Evolutionary conservation across 2,329 filamentous ascomycete genomes (phyloP), one percentile per base, ranked within the genome.

Genomic region (Huntiella bhutanensis): DNA sequence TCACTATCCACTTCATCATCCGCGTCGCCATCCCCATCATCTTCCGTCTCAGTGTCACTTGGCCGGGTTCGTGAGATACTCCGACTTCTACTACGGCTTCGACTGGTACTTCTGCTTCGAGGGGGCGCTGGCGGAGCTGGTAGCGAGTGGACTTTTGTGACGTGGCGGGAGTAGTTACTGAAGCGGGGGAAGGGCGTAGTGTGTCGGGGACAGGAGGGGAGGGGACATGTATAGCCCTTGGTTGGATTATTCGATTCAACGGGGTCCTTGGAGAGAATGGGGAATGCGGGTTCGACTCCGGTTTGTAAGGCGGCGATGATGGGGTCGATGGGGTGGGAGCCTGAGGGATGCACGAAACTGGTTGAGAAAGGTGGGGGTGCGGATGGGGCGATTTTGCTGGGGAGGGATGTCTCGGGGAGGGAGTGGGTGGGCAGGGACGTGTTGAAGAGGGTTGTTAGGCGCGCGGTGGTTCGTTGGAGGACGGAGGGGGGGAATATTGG

Each of bases 391-490:
- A 44, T 39, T 2, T 22, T 15, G 3, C 16, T 22, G 5, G 37
- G 32, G 7, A 41, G 19, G 15, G 37, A 16, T 1, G 45, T 45
- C 41, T 65, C 62, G 45, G 57, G 54, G n/a, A 84, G 61, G 0
- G 66, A 73, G 17, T 70, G 67, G 48, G 86, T 68, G 2, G 65
- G 62, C 72, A 91, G 85, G 17, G 70, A 65, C 60, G 91, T 73
- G 0, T 70, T 71, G 54, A 95, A 94, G 0, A 94, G 64, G 40
- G 72, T 65, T 2, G 80, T 74, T 55, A 87, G 96, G 42, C 88
- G 72, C 55, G 77, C 68, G 2, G 80, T 72, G 0, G 85, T 73
- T 28, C 82, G 73, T 45, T 76, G 71, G 10, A 95, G 61, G 1
- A 77, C 80, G 1, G 64, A 59, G 0, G 67, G 60, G 1, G 80